phyloP scores from a whole-genome alignment of 2,329 filamentous ascomycete species.

The Sarocladiaceae sp. region DNA sequence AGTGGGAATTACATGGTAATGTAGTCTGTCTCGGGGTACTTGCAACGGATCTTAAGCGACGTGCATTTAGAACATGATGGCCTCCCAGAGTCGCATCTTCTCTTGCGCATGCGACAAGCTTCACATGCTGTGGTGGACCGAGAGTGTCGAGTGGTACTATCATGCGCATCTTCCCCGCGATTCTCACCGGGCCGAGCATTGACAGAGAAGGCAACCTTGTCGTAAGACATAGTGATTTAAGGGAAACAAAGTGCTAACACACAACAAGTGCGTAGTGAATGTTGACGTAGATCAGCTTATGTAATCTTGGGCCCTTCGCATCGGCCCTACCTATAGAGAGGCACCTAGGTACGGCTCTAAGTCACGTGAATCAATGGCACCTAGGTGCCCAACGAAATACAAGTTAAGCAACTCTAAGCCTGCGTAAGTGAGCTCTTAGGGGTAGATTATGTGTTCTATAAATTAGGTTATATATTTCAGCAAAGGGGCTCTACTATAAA shows the following conservation, averaged over 20 bases:
- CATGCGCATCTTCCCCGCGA: background rate
- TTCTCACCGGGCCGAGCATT: background rate
- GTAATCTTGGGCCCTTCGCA: too few species aligned
- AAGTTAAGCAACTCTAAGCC: too few species aligned
- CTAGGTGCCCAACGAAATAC: too few species aligned
- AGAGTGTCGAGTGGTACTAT: conserved; percentile 1
- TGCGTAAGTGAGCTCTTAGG: too few species aligned
- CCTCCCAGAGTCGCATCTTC: conserved; percentile 11
- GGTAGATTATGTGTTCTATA: too few species aligned
- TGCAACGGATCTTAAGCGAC: conserved; percentile 9
- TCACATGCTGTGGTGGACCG: conserved; percentile 12
- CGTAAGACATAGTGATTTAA: background rate
- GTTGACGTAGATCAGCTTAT: too few species aligned
- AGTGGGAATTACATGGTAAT: conserved; percentile 9
- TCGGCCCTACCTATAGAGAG: too few species aligned
- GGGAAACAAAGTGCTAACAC: background rate
- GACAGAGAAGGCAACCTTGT: background rate
- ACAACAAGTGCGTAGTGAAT: background rate
- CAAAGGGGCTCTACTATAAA: too few species aligned
- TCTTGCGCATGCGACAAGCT: conserved; percentile 13
- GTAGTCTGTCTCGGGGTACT: conserved; percentile 12
- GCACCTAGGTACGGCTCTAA: too few species aligned
- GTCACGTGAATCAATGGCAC: too few species aligned
- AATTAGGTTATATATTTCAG: too few species aligned
- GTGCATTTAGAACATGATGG: conserved; percentile 11